A percentile compares a stretch with the other conserved stretches of the same genome.
Conservation (phyloP, 129 eudicot genomes). For the Arctium lappa region DNA sequence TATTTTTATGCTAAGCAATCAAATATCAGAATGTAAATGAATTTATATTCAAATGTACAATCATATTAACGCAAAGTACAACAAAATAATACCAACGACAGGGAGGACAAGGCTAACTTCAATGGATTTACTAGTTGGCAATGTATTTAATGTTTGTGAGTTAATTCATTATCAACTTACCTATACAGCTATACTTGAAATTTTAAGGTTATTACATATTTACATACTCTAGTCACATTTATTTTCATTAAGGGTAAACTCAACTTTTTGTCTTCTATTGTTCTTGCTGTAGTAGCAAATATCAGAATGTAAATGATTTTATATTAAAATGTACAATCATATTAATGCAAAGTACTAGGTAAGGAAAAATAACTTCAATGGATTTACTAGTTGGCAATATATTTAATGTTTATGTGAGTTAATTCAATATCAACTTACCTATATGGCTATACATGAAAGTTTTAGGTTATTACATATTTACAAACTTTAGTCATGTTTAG, state of each 20-base stretch:
- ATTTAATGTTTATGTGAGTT: not conserved
- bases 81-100: not conserved
- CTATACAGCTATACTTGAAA: not conserved
- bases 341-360: not conserved
- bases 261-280: not conserved
- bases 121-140: not conserved
- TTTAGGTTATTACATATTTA: slow-evolving; percentile 9
- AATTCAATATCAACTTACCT: not conserved
- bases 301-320: not conserved
- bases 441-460: not conserved
- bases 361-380: not conserved
- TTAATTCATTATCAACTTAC: not conserved
- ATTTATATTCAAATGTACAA: not conserved
- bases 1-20: not conserved
- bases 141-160: not conserved
- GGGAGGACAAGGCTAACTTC: slow-evolving; percentile 8
- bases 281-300: not conserved
- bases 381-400: not conserved
- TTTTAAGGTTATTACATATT: slow-evolving; percentile 3
- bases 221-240: not conserved
- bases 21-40: slow-evolving; percentile 7
- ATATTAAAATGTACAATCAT: not conserved
- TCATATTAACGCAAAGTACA: not conserved
- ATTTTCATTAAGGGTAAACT: not conserved
- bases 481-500: not conserved